Evolutionary conservation across 257 asterid genomes (phyloP).

Genomic region (Penstemon barbatus): DNA sequence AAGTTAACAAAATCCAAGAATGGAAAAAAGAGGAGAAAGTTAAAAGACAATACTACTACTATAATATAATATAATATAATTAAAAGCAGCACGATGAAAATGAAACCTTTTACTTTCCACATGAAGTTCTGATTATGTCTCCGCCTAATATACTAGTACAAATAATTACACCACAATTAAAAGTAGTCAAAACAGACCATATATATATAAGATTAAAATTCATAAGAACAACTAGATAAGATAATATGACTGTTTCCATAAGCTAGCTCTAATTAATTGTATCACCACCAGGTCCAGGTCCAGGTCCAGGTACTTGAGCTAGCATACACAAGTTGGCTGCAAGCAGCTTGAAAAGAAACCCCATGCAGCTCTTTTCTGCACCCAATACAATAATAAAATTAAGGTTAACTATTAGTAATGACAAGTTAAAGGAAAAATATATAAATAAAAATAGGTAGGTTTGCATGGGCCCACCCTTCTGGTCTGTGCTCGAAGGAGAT

Average conservation of each 20-base stretch:
- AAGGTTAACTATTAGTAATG: no score
- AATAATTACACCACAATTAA: no score
- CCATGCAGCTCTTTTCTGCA: constrained; percentile 64
- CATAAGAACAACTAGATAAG: not conserved
- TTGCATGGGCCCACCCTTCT: constrained; percentile 38
- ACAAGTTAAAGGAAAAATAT: not conserved
- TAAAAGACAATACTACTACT: no score
- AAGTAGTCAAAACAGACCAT: not conserved
- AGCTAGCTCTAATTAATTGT: not conserved
- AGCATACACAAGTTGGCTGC: constrained; percentile 37
- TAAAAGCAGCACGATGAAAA: no score
- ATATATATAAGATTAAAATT: constrained; percentile 10
- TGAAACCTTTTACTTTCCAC: no score
- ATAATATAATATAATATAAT: no score
- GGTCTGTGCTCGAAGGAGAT: constrained; percentile 47
- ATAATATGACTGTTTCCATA: not conserved
- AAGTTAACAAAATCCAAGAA: no score
- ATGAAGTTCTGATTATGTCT: no score
- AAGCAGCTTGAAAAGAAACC: constrained; percentile 59
- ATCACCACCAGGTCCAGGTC: no score
- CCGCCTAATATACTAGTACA: no score
- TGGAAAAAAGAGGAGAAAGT: no score
- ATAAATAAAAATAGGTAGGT: not conserved
- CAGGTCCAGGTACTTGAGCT: constrained; percentile 25
- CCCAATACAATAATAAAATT: not conserved